Evolutionary conservation across 2,329 filamentous ascomycete species (phyloP).

Genomic region (Zymoseptoria pseudotritici): DNA sequence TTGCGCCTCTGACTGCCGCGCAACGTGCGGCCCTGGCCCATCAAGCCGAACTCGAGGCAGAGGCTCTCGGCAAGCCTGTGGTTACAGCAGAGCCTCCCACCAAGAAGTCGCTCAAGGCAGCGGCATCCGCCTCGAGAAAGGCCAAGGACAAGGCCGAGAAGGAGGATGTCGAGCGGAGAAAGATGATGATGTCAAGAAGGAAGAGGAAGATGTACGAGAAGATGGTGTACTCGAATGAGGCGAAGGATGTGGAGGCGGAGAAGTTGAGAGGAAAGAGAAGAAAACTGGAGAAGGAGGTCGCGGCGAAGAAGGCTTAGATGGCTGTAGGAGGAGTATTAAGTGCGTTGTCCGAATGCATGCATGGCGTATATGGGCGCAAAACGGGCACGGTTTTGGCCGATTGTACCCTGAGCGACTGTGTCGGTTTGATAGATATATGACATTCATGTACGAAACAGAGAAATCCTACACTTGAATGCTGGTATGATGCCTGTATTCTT

Average conservation of each 20-base stretch:
- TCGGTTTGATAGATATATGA: background rate
- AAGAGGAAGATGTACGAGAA: conserved; percentile 97
- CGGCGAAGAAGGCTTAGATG: background rate
- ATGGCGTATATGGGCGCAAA: background rate
- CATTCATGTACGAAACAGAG: background rate
- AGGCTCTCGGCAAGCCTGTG: conserved; percentile 62
- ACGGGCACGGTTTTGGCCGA: background rate
- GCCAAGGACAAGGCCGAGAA: conserved; percentile 65
- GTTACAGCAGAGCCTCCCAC: conserved; percentile 44
- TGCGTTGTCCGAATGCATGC: background rate
- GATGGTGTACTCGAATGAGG: conserved; percentile 92
- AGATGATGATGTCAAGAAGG: conserved; percentile 97
- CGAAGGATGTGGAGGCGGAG: conserved; percentile 84
- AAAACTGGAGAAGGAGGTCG: conserved; percentile 58
- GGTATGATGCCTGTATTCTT: background rate
- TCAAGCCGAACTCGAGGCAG: conserved; percentile 87
- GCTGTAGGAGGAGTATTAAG: no score
- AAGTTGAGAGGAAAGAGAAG: conserved; percentile 82
- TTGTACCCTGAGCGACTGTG: background rate
- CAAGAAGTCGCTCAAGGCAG: conserved; percentile 55
- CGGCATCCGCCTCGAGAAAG: conserved; percentile 58
- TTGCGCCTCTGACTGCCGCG: conserved; percentile 50
- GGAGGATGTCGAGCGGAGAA: conserved; percentile 84
- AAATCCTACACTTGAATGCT: background rate
- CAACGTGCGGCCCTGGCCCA: conserved; percentile 59